phyloP scores from a whole-genome alignment of 2,329 filamentous ascomycete genomes.

The Trichoderma citrinoviride region DNA sequence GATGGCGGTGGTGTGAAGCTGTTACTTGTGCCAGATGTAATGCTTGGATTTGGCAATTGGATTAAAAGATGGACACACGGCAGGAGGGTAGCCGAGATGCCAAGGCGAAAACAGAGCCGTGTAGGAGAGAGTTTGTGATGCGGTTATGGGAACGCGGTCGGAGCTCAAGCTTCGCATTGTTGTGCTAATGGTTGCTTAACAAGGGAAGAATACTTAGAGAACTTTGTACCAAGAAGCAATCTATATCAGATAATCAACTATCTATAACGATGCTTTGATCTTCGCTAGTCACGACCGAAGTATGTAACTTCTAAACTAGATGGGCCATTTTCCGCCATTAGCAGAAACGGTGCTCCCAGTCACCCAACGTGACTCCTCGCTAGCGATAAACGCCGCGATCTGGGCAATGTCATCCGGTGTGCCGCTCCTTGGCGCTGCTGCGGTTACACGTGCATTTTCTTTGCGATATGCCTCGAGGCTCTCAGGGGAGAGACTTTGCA shows the following conservation, averaged over 20 bases:
- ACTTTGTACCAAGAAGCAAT: too few relatives aligned
- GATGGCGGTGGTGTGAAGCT: neutral
- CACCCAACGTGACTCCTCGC: slow-evolving; percentile 32
- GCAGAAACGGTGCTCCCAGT: slow-evolving; percentile 32
- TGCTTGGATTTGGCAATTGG: neutral
- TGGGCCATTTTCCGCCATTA: slow-evolving; percentile 29
- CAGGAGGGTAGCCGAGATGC: neutral
- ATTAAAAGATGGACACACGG: neutral
- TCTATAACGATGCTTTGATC: too few relatives aligned
- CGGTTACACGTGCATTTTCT: slow-evolving; percentile 33
- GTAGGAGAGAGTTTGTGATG: neutral
- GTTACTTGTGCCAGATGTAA: neutral
- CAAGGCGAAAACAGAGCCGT: neutral
- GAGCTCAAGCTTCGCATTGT: neutral
- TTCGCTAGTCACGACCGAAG: neutral
- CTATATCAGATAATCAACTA: too few relatives aligned
- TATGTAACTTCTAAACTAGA: neutral
- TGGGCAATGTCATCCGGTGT: slow-evolving; percentile 34
- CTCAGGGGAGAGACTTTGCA: slow-evolving; percentile 6
- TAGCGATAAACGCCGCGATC: slow-evolving; percentile 34
- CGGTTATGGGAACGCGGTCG: neutral
- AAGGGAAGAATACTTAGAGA: too few relatives aligned
- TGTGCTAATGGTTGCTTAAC: too few relatives aligned
- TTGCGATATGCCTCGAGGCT: slow-evolving; percentile 28
- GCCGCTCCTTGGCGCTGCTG: slow-evolving; percentile 32